phyloP scores from a whole-genome alignment of 2,329 filamentous ascomycete species.

The Setomelanomma holmii region DNA sequence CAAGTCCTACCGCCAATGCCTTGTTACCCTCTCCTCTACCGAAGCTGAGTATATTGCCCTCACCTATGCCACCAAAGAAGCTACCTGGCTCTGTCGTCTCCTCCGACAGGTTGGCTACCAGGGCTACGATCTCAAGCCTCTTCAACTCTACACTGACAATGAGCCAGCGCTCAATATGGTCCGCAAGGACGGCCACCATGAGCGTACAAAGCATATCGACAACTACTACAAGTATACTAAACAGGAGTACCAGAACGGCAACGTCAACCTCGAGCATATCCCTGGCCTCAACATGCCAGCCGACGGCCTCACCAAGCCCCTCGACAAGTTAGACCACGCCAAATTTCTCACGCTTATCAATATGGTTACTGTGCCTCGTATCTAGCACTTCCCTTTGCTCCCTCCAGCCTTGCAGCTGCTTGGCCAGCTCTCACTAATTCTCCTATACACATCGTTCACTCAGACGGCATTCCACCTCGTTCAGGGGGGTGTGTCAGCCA shows the following conservation, averaged over 20 bases:
- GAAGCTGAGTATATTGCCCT: conserved; percentile 1
- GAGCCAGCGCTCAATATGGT: conserved; percentile 6
- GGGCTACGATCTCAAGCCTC: neutral
- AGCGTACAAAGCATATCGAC: conserved; percentile 16
- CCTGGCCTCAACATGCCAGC: neutral
- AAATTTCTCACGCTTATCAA: neutral
- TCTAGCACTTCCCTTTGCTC: neutral
- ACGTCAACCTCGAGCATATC: neutral
- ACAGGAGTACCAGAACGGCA: neutral
- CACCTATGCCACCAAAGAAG: conserved; percentile 2
- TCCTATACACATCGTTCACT: neutral
- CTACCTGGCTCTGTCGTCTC: neutral
- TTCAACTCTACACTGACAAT: conserved; percentile 10
- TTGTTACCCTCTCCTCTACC: neutral
- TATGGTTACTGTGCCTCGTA: neutral
- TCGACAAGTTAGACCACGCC: neutral
- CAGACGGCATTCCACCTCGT: neutral
- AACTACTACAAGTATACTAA: conserved; percentile 16
- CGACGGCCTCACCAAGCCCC: conserved; percentile 4
- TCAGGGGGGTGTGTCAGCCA: neutral
- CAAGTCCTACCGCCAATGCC: conserved; percentile 17
- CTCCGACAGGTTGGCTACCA: neutral
- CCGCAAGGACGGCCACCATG: conserved; percentile 7
- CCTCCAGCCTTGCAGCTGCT: no score
- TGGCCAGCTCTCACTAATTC: no score